These are phyloP conservation scores for Trametes elegans DNA, from an alignment of 768 basidiomycete genomes.

Conservation along the genomic window DNA sequence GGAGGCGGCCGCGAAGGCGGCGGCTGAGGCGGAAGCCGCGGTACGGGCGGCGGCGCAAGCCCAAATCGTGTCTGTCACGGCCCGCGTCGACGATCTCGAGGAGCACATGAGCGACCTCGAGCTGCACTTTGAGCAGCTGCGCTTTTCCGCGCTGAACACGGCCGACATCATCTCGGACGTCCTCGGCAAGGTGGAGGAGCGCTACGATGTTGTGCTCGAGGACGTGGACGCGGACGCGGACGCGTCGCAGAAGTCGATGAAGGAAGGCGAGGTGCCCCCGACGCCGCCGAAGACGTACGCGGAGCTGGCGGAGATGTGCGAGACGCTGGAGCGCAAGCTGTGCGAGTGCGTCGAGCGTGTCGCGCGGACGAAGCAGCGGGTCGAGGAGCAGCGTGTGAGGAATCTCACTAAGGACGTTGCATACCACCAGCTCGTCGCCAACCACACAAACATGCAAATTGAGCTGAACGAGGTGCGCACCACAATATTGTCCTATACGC, in stretches of 20 bases:
- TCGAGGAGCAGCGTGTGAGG: conserved; percentile 2
- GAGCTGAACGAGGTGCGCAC: conserved; percentile 2
- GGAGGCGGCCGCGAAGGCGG: not conserved
- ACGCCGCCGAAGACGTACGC: not conserved
- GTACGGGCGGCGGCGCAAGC: not conserved
- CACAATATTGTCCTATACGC: no score
- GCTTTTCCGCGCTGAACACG: not conserved
- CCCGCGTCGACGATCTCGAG: not conserved
- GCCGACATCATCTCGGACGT: not conserved
- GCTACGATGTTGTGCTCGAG: not conserved
- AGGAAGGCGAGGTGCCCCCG: conserved; percentile 3
- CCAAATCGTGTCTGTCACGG: not conserved
- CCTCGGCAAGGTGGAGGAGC: not conserved
- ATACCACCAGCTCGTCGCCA: conserved; percentile 7
- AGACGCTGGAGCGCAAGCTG: not conserved
- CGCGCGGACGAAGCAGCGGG: not conserved
- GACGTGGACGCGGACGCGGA: not conserved
- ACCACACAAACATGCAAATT: conserved; percentile 3
- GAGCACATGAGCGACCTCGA: conserved; percentile 12
- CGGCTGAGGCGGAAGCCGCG: not conserved
- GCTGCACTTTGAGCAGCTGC: conserved; percentile 1
- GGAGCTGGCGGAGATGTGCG: conserved; percentile 10
- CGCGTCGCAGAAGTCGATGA: not conserved
- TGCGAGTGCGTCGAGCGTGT: not conserved
- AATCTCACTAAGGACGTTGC: not conserved